These are phyloP conservation scores for Athelia psychrophila DNA, from an alignment of 1,284 basidiomycete genomes.

Conservation along the genomic window DNA sequence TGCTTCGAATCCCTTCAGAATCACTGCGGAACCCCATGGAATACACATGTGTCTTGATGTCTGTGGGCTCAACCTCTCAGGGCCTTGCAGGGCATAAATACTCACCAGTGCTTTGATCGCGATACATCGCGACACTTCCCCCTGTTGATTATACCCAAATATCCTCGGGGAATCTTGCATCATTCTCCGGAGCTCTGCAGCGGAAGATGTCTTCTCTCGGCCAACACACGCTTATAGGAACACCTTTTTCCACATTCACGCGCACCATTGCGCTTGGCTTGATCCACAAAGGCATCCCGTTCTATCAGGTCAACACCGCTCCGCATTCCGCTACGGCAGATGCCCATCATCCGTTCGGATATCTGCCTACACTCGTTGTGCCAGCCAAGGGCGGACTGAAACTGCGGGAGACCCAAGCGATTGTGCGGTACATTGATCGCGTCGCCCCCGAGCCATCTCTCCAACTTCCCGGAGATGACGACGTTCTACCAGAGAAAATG, in stretches of 20 bases:
- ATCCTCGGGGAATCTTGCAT: no score
- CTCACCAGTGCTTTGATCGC: no score
- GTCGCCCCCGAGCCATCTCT: constrained; percentile 23
- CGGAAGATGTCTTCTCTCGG: no score
- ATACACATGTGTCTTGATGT: no score
- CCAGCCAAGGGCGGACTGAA: constrained; percentile 22
- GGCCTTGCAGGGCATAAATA: no score
- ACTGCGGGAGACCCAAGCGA: constrained; percentile 25
- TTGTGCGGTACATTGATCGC: constrained; percentile 24
- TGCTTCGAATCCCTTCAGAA: no score
- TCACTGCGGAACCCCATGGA: no score
- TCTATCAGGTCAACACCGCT: constrained; percentile 19
- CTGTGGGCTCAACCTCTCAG: no score
- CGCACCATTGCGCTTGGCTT: constrained; percentile 27
- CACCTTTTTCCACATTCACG: constrained; percentile 30
- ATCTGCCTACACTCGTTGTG: constrained; percentile 25
- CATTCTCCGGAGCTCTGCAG: no score
- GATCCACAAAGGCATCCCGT: constrained; percentile 22
- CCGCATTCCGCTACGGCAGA: constrained; percentile 27
- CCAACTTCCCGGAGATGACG: constrained; percentile 15
- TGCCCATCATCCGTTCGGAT: constrained; percentile 28
- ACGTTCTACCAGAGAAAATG: constrained; percentile 22
- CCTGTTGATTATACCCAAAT: no score
- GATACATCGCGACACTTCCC: no score
- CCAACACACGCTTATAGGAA: constrained; percentile 24